Evolutionary conservation across 441 rosid genomes (phyloP), one percentile per base, ranked within the genome.

Genomic region (Viola pubescens): DNA sequence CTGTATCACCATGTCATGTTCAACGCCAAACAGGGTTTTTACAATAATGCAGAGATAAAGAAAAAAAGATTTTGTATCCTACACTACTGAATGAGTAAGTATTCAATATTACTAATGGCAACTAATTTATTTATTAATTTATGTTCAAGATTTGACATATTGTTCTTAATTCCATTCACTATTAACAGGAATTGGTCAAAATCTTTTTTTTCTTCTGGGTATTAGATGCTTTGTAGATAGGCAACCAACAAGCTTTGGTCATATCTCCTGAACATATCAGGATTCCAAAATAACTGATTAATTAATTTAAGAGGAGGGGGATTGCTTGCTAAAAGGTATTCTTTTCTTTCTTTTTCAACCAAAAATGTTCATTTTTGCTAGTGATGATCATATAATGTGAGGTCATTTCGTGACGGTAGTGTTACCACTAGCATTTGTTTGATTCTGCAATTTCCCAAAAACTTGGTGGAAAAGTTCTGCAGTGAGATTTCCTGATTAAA

Each of bases 161-260:
- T 73, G 72, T 79, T 79, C 82, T 65, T 48, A 19, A 26, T 26
- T 26, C 34, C 53, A 37, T 52, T 47, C 45, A 44, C 48, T 43
- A 59, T 3, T 9, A 2, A 12, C 4, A 13, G 11, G 11, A 39
- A 7, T 7, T 12, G 56, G 7, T 44, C 64, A 5, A 7, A 26
- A 26, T 26, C 34, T 26, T 1, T 40, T 56, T 51, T 19, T 59
- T 42, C 4, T 43, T 54, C 34, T 2, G 39, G 63, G 72, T 48
- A 63, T 59, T 57, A 48, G 80, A 79, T 76, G 73, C 77, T 63
- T n/a, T 0, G 49, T 45, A 60, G 68, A 59, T 58, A n/a, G 16
- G 53, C 64, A 64, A 16, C 19, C 19, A 16, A 16, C 19, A 16
- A 52, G 45, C 69, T 58, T 10, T 37, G 42, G 60, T 59, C 65